Base-by-base conservation (phyloP, 495 filamentous ascomycete species). In the Neurospora hispaniola region DNA sequence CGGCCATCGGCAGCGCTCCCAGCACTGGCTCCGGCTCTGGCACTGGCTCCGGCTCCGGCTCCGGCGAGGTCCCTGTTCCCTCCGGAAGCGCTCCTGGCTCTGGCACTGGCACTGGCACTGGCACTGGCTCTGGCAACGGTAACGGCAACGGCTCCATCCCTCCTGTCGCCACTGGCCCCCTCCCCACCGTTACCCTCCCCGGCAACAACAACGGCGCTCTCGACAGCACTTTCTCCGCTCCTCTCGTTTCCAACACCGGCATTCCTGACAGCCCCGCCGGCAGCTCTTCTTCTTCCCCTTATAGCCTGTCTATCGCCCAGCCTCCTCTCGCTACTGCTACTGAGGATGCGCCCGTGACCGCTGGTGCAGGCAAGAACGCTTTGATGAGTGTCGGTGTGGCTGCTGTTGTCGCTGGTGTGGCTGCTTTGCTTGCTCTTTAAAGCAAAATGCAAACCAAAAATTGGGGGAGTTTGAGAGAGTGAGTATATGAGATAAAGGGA, bases 21-120 rank as follows among this genome's bases (percentile, higher is more conserved):
- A 39, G 39, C 8, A 23, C 41, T 71, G 35, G 16, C 40, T 38
- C 85, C 84, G 44, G 44, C 44, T 38, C 35, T 4, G 27, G 35
- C 1, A 39, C 39, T 16, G 39, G 69, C 39, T 2, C 38, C 10
- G 69, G 42, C 38, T 2, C 35, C 12, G 69, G 40, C 40, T 11
- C 4, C 4, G 20, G 27, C 0, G 69, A 70, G 14, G 31, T 23
- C 42, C 62, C 44, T 40, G 70, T 44, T 6, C 23, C 69, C 39
- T 5, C 38, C 7, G 39, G 44, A 7, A 74, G 70, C 41, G 69
- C 39, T 66, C 62, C 16, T 71, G 35, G 16, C 40, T 38, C 4
- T 9, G 69, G 42, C 38, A 2, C 4, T 9, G 69, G 42, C 38
- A 2, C 4, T 9, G 69, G 42, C 38, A 2, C 4, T 9, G 69